These are phyloP conservation scores for Neofusicoccum umdonicola DNA, from an alignment of 2,329 filamentous ascomycete species.

Conservation along the genomic window DNA sequence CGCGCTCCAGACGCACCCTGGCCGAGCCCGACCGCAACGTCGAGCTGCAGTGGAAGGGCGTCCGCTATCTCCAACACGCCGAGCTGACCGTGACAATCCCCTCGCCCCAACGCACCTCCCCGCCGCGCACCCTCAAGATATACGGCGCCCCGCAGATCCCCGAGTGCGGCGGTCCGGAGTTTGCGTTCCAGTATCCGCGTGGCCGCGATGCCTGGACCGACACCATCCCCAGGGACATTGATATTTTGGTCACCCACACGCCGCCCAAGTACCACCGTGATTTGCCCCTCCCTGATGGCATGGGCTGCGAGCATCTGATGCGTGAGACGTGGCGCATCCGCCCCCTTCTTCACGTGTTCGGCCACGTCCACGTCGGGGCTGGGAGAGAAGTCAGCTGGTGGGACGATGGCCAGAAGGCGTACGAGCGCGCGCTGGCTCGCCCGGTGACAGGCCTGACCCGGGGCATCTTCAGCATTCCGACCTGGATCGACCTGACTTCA, in stretches of 20 bases:
- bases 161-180: slow-evolving; percentile 65
- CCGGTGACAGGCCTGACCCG: slow-evolving; percentile 35
- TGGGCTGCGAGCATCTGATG: slow-evolving; percentile 71
- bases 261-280: slow-evolving; percentile 72
- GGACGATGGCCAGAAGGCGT: slow-evolving; percentile 69
- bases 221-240: slow-evolving; percentile 68
- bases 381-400: slow-evolving; percentile 70
- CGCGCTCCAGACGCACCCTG: slow-evolving; percentile 53
- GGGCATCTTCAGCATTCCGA: slow-evolving; percentile 35
- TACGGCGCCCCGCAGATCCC: slow-evolving; percentile 84
- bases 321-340: slow-evolving; percentile 68
- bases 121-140: slow-evolving; percentile 59
- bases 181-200: slow-evolving; percentile 74
- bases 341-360: slow-evolving; percentile 77
- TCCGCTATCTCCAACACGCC: slow-evolving; percentile 75
- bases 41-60: slow-evolving; percentile 61
- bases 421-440: slow-evolving; percentile 61
- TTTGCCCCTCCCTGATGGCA: slow-evolving; percentile 55
- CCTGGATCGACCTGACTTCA: slow-evolving; percentile 53
- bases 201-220: slow-evolving; percentile 68
- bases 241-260: slow-evolving; percentile 78
- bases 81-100: slow-evolving; percentile 62
- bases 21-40: slow-evolving; percentile 54
- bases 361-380: slow-evolving; percentile 76
- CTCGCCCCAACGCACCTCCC: not conserved